Percentiles rank a stretch among this genome's conserved stretches.
Evolutionary conservation across 768 basidiomycete species (phyloP).

Genomic region (Auriscalpium orientale): DNA sequence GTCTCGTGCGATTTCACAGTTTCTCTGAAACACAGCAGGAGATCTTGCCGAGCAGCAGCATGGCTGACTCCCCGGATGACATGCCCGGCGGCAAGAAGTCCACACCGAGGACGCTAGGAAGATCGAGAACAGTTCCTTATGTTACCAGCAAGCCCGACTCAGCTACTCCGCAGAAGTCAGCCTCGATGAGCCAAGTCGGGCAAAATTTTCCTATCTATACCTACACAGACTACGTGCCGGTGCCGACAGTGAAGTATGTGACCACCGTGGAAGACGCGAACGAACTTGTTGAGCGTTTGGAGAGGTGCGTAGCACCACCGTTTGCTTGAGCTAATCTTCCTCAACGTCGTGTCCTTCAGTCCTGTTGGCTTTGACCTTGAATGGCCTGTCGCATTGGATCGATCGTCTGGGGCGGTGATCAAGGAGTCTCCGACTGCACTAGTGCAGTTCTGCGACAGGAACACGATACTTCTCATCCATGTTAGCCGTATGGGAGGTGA

Average conservation of each 20-base stretch:
- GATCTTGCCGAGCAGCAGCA: no score
- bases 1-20: no score
- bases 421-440: constrained; percentile 28
- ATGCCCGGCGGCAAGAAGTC: no score
- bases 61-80: no score
- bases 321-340: neutral
- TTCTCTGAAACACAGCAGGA: no score
- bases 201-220: neutral
- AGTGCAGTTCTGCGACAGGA: constrained; percentile 35
- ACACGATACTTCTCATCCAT: constrained; percentile 37
- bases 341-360: constrained; percentile 14
- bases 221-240: neutral
- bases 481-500: constrained; percentile 37
- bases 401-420: constrained; percentile 6
- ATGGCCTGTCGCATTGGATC: constrained; percentile 30
- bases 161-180: no score
- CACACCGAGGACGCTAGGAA: no score
- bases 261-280: neutral
- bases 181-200: no score
- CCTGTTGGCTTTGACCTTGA: constrained; percentile 44
- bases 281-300: neutral
- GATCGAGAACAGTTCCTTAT: no score
- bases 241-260: neutral
- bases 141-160: no score
- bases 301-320: neutral